Evolutionary conservation across 2,329 filamentous ascomycete species (phyloP).

Genomic region (Sclerotinia trifoliorum): DNA sequence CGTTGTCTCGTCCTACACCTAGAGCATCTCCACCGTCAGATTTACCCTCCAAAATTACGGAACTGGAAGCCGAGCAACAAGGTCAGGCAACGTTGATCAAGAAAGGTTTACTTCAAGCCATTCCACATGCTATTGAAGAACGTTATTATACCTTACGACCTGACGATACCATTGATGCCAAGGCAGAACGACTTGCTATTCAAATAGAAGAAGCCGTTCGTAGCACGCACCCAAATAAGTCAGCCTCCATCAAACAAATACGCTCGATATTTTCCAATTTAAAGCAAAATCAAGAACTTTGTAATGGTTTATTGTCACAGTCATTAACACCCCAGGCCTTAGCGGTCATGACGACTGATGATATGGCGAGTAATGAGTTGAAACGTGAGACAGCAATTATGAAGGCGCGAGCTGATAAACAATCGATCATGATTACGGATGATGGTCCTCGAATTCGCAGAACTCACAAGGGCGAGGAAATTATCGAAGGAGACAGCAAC

Average conservation of each 20-base stretch:
- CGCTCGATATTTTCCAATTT: slow-evolving; percentile 81
- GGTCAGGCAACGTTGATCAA: slow-evolving; percentile 68
- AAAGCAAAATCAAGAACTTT: slow-evolving; percentile 80
- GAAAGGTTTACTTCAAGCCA: slow-evolving; percentile 65
- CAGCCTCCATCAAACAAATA: slow-evolving; percentile 61
- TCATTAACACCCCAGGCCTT: slow-evolving; percentile 72
- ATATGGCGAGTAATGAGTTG: slow-evolving; percentile 88
- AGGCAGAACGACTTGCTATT: slow-evolving; percentile 70
- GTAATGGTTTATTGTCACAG: slow-evolving; percentile 70
- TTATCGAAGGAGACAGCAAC: slow-evolving; percentile 72
- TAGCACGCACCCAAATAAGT: slow-evolving; percentile 53
- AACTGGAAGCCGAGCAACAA: slow-evolving; percentile 63
- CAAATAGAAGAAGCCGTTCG: slow-evolving; percentile 74
- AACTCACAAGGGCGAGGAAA: slow-evolving; percentile 93
- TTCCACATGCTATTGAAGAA: slow-evolving; percentile 66
- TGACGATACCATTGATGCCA: slow-evolving; percentile 60
- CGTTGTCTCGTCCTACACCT: slow-evolving; percentile 50
- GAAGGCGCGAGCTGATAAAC: slow-evolving; percentile 75
- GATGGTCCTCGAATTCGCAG: slow-evolving; percentile 74
- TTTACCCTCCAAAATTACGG: slow-evolving; percentile 50
- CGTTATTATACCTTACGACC: slow-evolving; percentile 62
- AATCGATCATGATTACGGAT: slow-evolving; percentile 77
- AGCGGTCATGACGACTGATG: slow-evolving; percentile 83
- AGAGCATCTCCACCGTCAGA: slow-evolving; percentile 41
- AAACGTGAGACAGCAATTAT: slow-evolving; percentile 75